phyloP scores from a whole-genome alignment of 176 grass and related monocot species.

The Aegilops speltoides region DNA sequence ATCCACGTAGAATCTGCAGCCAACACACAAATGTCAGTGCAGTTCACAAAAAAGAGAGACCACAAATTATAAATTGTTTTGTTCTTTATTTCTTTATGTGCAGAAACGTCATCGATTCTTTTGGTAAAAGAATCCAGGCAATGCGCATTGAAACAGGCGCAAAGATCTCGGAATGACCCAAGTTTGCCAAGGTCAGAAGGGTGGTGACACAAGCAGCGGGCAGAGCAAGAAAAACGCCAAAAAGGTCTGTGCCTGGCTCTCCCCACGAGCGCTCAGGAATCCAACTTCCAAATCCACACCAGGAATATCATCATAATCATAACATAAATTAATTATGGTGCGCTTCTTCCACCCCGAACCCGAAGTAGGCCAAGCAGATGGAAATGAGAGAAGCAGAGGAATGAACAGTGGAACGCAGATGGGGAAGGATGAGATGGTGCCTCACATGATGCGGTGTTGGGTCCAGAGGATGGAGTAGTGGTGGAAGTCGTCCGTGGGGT shows the following conservation, averaged over 20 bases:
- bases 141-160: slow-evolving; percentile 25
- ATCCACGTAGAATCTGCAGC: slow-evolving; percentile 83
- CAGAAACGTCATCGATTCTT: neutral
- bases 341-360: neutral
- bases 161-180: slow-evolving; percentile 28
- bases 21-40: neutral
- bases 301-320: neutral
- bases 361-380: neutral
- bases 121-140: slow-evolving; percentile 41
- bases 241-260: neutral
- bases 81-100: neutral
- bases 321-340: neutral
- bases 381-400: neutral
- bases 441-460: slow-evolving; percentile 62
- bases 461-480: slow-evolving; percentile 97
- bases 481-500: slow-evolving; percentile 84
- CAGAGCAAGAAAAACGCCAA: neutral
- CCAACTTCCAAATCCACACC: neutral
- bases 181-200: slow-evolving; percentile 17
- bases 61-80: neutral
- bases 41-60: neutral
- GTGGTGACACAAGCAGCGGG: slow-evolving; percentile 9
- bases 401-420: neutral
- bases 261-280: neutral
- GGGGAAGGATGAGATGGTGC: neutral